Percentiles rank a stretch among this genome's conserved stretches.
phyloP scores from a whole-genome alignment of 1,284 basidiomycete genomes.

The Athelia sp. region DNA sequence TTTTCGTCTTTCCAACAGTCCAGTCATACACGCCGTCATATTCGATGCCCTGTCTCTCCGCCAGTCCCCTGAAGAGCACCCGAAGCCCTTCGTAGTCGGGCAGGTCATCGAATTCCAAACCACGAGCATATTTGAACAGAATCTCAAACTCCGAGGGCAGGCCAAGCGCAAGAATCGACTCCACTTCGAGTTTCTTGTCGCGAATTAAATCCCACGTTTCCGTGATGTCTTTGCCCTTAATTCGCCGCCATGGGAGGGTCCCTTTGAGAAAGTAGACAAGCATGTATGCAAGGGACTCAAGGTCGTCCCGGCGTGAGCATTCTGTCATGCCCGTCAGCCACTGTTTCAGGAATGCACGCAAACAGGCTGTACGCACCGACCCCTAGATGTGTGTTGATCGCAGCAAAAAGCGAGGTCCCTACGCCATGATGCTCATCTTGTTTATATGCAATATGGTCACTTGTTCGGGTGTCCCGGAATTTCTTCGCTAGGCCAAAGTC shows the following conservation, averaged over 20 bases:
- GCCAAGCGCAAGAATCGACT: conserved; percentile 69
- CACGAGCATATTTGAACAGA: conserved; percentile 81
- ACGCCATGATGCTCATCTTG: conserved; percentile 88
- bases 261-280: conserved; percentile 91
- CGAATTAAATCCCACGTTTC: conserved; percentile 78
- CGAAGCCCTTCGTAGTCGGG: conserved; percentile 88
- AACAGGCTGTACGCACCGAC: conserved; percentile 48
- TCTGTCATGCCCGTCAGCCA: conserved; percentile 36
- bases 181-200: conserved; percentile 60
- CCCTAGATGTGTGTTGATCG: conserved; percentile 92
- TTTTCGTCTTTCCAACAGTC: conserved; percentile 21
- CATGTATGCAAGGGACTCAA: conserved; percentile 90
- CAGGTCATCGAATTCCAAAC: conserved; percentile 84
- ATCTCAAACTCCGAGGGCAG: conserved; percentile 87
- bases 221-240: conserved; percentile 71
- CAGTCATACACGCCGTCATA: conserved; percentile 51
- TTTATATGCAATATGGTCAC: conserved; percentile 86
- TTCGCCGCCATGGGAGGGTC: conserved; percentile 85
- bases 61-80: conserved; percentile 70
- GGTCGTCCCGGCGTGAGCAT: conserved; percentile 86
- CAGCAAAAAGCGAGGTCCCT: conserved; percentile 92
- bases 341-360: neutral
- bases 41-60: conserved; percentile 44
- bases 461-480: conserved; percentile 84
- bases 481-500: conserved; percentile 98